Percentiles rank a stretch among this genome's conserved stretches.
phyloP scores from a whole-genome alignment of 2,329 filamentous ascomycete species.

The Phyllosticta paracitricarpa region DNA sequence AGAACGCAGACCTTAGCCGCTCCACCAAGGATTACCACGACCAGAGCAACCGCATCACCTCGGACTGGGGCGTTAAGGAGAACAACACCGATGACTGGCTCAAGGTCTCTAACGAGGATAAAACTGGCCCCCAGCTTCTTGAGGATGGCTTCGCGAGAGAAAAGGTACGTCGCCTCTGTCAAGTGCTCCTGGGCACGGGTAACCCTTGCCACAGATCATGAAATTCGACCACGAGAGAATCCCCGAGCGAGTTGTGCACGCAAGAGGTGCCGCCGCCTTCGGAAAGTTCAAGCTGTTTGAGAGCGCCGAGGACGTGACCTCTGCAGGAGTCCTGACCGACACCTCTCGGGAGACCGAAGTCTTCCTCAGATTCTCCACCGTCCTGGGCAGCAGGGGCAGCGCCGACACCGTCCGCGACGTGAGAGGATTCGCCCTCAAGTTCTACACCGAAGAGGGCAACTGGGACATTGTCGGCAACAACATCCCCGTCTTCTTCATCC shows the following conservation, averaged over 20 bases:
- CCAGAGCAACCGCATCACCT: conserved; percentile 53
- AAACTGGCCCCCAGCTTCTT: conserved; percentile 56
- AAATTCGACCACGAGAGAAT: conserved; percentile 69
- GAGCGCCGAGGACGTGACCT: conserved; percentile 52
- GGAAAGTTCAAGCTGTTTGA: conserved; percentile 58
- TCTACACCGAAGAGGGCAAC: conserved; percentile 69
- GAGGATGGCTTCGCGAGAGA: conserved; percentile 66
- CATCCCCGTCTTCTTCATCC: conserved; percentile 67
- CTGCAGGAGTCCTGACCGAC: conserved; percentile 56
- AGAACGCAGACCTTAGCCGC: conserved; percentile 51
- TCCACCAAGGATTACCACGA: conserved; percentile 49
- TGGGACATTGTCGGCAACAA: conserved; percentile 69
- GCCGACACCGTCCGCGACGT: conserved; percentile 79
- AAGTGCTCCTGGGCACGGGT: not conserved
- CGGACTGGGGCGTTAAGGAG: conserved; percentile 68
- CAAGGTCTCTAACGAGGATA: conserved; percentile 49
- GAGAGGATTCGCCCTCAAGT: conserved; percentile 67
- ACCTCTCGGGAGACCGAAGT: conserved; percentile 57
- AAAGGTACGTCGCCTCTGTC: conserved; percentile 43
- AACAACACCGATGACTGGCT: conserved; percentile 71
- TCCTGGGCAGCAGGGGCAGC: conserved; percentile 62
- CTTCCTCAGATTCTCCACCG: conserved; percentile 69
- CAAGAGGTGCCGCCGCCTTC: conserved; percentile 54
- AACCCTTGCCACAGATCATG: conserved; percentile 44
- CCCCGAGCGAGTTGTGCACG: conserved; percentile 59